Evolutionary conservation across 768 basidiomycete species (phyloP).

Genomic region (Tricholoma matsutake): DNA sequence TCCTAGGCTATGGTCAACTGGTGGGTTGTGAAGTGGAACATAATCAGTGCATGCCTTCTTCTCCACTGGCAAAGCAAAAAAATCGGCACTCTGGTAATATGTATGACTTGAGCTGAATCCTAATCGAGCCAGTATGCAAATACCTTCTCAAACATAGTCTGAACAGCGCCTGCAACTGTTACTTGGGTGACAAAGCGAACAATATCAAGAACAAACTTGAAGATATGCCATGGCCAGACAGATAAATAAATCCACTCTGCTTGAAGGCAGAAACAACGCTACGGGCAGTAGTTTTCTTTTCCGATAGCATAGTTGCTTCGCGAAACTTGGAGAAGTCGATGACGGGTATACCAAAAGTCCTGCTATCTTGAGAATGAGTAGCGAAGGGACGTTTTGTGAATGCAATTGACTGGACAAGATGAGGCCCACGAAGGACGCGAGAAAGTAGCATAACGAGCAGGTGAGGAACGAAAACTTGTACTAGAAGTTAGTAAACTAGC

Average conservation of each 20-base stretch:
- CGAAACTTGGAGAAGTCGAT: slow-evolving; percentile 76
- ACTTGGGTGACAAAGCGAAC: neutral
- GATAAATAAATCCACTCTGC: slow-evolving; percentile 77
- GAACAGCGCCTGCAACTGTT: slow-evolving; percentile 39
- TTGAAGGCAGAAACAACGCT: slow-evolving; percentile 78
- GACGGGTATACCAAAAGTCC: slow-evolving; percentile 63
- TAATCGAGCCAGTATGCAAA: neutral
- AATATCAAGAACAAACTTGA: slow-evolving; percentile 27
- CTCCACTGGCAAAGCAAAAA: slow-evolving; percentile 64
- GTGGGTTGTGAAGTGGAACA: neutral
- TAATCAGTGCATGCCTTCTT: slow-evolving; percentile 44
- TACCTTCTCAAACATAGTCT: slow-evolving; percentile 66
- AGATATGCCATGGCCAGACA: slow-evolving; percentile 70
- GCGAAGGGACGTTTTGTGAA: slow-evolving; percentile 24
- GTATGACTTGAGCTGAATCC: neutral
- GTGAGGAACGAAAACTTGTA: neutral
- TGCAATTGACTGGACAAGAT: slow-evolving; percentile 16
- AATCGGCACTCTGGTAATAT: slow-evolving; percentile 59
- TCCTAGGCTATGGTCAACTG: slow-evolving; percentile 32
- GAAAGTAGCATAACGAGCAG: neutral
- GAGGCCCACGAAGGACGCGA: neutral
- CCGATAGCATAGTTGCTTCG: slow-evolving; percentile 41
- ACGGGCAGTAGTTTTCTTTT: slow-evolving; percentile 61
- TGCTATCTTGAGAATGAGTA: slow-evolving; percentile 17
- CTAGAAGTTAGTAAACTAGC: no score